Evolutionary conservation across 164 flowering plant species (phyloP), one percentile per base, ranked within the genome.

Genomic region (Umbellularia californica): DNA sequence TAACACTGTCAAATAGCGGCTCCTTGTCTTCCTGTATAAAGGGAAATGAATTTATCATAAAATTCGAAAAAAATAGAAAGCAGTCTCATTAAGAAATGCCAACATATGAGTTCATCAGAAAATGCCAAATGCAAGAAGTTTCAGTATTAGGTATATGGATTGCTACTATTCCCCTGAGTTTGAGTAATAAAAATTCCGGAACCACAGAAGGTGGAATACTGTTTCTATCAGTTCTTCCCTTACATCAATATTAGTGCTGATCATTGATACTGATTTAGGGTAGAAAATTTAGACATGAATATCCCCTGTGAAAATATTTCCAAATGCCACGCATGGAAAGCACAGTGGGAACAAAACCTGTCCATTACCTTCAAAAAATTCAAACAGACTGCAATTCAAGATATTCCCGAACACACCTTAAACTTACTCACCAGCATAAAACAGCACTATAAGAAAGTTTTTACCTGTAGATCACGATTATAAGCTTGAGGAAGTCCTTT

Each of bases 401-500:
- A 55, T 55, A 55, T 3, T 19, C 60, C 60, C 60, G 17, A 14
- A 13, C 17, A 55, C 41, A 35, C 6, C 6, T 28, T 28, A 35
- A 35, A 5, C 5, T 35, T 5, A 35, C 7, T 35, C 41, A 35
- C 9, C 60, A 14, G 60, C 60, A 14, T 19, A 55, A 55, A 55
- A 55, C 3, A 55, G 14, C 15, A 55, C 41, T 58, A 30, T 5
- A 71, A 52, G 28, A 50, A 27, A 20, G 47, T 10, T 5, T 47
- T 5, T 79, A 92, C 99, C 98, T 96, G 98, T 72, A 96, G 81
- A 86, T 94, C 99, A 72, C 99, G 98, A 74, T 91, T 94, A 77
- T 94, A 94, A 50, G 98, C 97, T 68, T 84, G 97, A 75, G 98
- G 98, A 79, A 96, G 99, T 47, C 98, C 99, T 81, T 96, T 96